A percentile compares a stretch with the other conserved stretches of the same genome.
These are phyloP conservation scores for Talaromyces sp. DNA, from an alignment of 2,329 filamentous ascomycete genomes.

Conservation along the genomic window DNA sequence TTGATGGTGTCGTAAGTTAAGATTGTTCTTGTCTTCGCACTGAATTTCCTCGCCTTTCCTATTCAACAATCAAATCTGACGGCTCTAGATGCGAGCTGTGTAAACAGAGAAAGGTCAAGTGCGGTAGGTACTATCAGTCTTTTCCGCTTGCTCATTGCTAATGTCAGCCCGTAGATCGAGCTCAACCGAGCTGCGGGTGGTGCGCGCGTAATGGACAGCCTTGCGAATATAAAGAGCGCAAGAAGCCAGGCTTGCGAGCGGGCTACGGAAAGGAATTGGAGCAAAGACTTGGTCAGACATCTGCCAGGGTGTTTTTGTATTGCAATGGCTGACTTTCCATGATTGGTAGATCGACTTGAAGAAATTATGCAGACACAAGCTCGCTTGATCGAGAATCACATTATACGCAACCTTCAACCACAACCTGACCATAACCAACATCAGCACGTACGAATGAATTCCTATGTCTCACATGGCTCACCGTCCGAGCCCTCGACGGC, in stretches of 20 bases:
- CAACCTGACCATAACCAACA: conserved; percentile 28
- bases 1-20: conserved; percentile 38
- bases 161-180: conserved; percentile 41
- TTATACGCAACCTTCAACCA: conserved; percentile 39
- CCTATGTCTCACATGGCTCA: conserved; percentile 42
- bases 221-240: conserved; percentile 67
- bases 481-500: conserved; percentile 50
- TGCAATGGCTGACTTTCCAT: background rate
- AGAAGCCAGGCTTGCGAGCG: conserved; percentile 63
- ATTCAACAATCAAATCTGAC: conserved; percentile 23
- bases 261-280: conserved; percentile 71
- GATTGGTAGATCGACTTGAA: conserved; percentile 57
- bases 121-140: conserved; percentile 33
- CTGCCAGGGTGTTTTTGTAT: background rate
- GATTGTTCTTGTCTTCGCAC: background rate
- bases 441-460: conserved; percentile 25
- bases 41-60: background rate
- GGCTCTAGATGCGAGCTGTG: conserved; percentile 41
- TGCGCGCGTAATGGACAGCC: conserved; percentile 63
- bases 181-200: conserved; percentile 64
- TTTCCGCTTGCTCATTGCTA: background rate
- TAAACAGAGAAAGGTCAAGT: conserved; percentile 46
- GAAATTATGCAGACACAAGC: conserved; percentile 63
- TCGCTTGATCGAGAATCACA: conserved; percentile 60
- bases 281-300: conserved; percentile 54